Evolutionary conservation across 108 stramenopile genomes (phyloP).

Genomic region (Aurantiochytrium sp.): DNA sequence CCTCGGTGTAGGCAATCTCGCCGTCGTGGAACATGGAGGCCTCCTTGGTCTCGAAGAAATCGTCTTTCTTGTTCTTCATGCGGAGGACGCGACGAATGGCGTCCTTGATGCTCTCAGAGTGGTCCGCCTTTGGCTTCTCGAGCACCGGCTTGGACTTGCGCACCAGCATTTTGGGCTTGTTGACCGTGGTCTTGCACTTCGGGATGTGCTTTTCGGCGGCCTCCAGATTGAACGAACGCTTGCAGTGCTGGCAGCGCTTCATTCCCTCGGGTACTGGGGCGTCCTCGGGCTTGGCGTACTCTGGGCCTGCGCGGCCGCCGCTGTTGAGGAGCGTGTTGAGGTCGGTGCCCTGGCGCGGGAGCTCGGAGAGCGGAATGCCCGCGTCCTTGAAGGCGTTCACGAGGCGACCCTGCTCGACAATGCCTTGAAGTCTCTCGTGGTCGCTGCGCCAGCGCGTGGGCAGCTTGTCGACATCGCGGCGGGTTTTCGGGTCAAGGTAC

Average conservation of each 20-base stretch:
- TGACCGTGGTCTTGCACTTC: neutral
- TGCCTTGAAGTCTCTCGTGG: neutral
- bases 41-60: conserved; percentile 12
- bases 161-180: conserved; percentile 15
- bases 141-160: conserved; percentile 24
- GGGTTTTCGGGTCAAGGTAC: neutral
- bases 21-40: conserved; percentile 17
- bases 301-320: neutral
- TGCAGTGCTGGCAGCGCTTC: conserved; percentile 28
- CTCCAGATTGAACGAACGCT: neutral
- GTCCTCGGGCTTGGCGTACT: neutral
- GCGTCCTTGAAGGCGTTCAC: neutral
- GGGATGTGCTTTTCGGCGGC: conserved; percentile 23
- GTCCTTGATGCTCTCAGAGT: neutral
- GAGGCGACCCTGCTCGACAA: conserved; percentile 17
- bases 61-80: conserved; percentile 3
- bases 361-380: neutral
- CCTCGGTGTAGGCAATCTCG: neutral
- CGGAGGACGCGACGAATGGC: neutral
- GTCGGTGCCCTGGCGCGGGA: neutral
- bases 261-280: conserved; percentile 9
- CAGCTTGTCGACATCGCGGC: neutral
- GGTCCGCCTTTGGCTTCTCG: neutral
- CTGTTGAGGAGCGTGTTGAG: neutral
- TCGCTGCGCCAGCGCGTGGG: neutral